Evolutionary conservation across 1,284 basidiomycete genomes (phyloP), one percentile per base, ranked within the genome.

Genomic region (Vanrija humicola): DNA sequence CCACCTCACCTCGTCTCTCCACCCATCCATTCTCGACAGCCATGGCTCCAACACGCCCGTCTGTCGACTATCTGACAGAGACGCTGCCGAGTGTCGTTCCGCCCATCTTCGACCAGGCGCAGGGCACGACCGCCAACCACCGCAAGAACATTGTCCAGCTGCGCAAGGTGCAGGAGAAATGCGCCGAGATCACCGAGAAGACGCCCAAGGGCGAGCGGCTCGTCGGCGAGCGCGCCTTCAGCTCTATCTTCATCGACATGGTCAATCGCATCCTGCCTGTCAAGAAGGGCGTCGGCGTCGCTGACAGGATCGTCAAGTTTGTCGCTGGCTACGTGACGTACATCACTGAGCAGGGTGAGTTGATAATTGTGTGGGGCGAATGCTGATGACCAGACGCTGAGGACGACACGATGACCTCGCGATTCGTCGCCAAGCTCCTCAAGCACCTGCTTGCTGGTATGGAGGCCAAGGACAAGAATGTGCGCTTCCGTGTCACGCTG

Each of bases 131-230:
- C 10, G 89, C 93, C 7, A 93, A 90, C 72, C 93, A 90, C 74
- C 83, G 88, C 60, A 98, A 98, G 81, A 96, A 97, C 76, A 83
- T 86, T 56, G 88, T 93, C 48, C 85, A 87, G 0, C 82, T 98
- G 2, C 83, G 88, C 78, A 92, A 93, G 72, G 76, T 94, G 42
- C 92, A 96, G 64, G 67, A 79, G 18, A 83, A 86, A 62, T 86
- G 86, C 26, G 80, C 84, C 0, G 67, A 76, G 3, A 74, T 87
- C 62, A 85, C 81, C 3, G 82, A 87, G 56, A 54, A 79, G 8
- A 72, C 82, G 19, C 79, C 80, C 23, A 70, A 67, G 57, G 72
- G 70, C n/a, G 82, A 82, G 6, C 86, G 83, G 61, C 80, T 88
- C 7, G 79, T 83, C 0, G 95, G 92, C 9, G 93, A 97, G 73